Base-by-base conservation (phyloP, 2,329 filamentous ascomycete genomes). In the Pseudocercospora musae region DNA sequence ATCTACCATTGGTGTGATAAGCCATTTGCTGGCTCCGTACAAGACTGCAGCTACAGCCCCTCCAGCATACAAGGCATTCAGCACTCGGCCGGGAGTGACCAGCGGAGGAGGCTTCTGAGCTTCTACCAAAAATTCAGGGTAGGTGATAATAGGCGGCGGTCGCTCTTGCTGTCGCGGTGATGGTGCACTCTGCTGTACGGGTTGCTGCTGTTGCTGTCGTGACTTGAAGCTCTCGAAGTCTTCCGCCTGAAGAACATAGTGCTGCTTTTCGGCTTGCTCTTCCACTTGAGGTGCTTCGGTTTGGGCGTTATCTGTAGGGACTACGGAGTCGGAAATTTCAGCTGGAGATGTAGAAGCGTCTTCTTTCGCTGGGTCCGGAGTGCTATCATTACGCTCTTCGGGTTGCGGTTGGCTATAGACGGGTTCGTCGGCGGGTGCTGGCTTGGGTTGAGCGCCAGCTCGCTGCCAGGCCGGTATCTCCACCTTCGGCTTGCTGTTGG, bases 21-120 rank as follows among this genome's bases (percentile, higher is more conserved):
- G 80, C 73, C 85, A 90, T 69, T 85, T 89, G 69, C 87, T 88
- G 4, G 88, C 82, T 66, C 88, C 90, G 75, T 93, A 92, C 62
- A 91, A 76, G 44, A 79, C 78, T 2, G 84, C 81, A 20, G 82
- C 82, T 5, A 86, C 70, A 2, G 82, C 85, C 9, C 82, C 82
- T 10, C 84, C 78, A 20, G 81, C 77, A 66, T 88, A 88, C 59
- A 84, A 75, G 2, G 85, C 84, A 66, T 81, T 85, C 31, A 85
- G 70, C 4, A 88, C 76, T 33, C 81, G 81, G n/a, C 77, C 75
- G 55, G 85, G 79, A 6, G 85, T 87, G 31, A 88, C 70, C 77
- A 85, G 76, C 76, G 84, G 85, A 13, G 85, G 84, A 9, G 84
- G 84, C 66, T 85, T 85, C 65, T 81, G 78, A 9, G 84, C 78